A percentile compares a stretch with the other conserved stretches of the same genome.
These are phyloP conservation scores for Bryoerythrophyllum caledonicum DNA, from an alignment of 225 moss, liverwort and hornwort genomes.

Conservation along the genomic window DNA sequence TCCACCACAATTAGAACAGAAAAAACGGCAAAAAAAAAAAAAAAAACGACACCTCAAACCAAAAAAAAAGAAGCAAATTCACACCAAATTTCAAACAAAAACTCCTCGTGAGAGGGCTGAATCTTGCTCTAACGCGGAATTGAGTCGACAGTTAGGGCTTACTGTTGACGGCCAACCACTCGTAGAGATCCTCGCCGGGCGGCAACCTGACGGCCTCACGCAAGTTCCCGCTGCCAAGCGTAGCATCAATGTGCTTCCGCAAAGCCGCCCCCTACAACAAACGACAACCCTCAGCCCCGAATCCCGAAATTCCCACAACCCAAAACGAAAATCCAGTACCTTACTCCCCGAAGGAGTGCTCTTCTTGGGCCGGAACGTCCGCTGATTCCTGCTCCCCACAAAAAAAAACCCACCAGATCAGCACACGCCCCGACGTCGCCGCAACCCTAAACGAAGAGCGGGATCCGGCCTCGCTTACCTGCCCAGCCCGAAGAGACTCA, in stretches of 20 bases:
- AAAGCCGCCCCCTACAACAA: constrained; percentile 79
- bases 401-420: not conserved
- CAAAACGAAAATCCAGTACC: constrained; percentile 32
- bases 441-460: constrained; percentile 12
- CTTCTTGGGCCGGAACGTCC: constrained; percentile 98
- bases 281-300: not conserved
- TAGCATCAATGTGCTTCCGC: constrained; percentile 99
- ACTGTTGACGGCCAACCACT: constrained; percentile 99
- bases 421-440: not conserved
- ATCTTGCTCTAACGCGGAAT: not conserved
- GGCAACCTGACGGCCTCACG: constrained; percentile 97
- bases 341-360: constrained; percentile 94
- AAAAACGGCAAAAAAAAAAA: not conserved
- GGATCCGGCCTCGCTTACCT: constrained; percentile 33
- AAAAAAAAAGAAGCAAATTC: not conserved
- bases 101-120: not conserved
- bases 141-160: constrained; percentile 30
- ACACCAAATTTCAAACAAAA: not conserved
- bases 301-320: not conserved
- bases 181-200: constrained; percentile 95
- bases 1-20: constrained; percentile 24
- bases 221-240: constrained; percentile 95
- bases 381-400: constrained; percentile 73
- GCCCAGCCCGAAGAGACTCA: constrained; percentile 99
- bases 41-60: not conserved